Conservation (phyloP, 768 basidiomycete species). For the Rhodocollybia butyracea region DNA sequence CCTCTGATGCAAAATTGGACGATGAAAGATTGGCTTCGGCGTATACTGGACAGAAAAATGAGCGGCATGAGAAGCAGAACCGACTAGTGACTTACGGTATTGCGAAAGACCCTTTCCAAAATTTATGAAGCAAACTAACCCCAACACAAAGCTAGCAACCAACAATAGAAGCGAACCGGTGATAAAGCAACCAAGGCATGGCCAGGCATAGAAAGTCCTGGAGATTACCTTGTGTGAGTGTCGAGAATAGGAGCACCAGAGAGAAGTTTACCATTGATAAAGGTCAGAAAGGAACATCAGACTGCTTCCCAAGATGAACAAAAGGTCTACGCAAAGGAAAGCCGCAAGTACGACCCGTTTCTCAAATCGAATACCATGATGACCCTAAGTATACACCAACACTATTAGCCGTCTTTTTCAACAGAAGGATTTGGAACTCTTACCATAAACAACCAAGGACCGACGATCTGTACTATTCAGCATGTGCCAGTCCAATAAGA, state of each 20-base stretch:
- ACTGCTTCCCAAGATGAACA: conserved; percentile 35
- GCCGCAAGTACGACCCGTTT: conserved; percentile 33
- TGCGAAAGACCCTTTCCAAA: conserved; percentile 54
- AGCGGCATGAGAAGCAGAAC: neutral
- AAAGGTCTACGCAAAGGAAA: conserved; percentile 40
- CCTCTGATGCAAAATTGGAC: conserved; percentile 16
- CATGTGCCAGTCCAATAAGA: neutral
- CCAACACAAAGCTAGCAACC: conserved; percentile 38
- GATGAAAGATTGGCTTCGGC: conserved; percentile 18
- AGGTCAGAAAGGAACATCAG: conserved; percentile 35
- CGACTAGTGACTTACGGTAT: conserved; percentile 40
- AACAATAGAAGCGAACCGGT: conserved; percentile 18
- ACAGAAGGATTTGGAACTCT: conserved; percentile 7
- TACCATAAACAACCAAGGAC: conserved; percentile 55
- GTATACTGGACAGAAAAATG: conserved; percentile 10
- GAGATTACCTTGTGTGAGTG: neutral
- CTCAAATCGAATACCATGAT: conserved; percentile 48
- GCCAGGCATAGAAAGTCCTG: conserved; percentile 20
- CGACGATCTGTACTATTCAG: conserved; percentile 32
- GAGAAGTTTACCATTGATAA: conserved; percentile 1
- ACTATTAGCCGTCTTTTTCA: neutral
- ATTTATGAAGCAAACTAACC: conserved; percentile 45
- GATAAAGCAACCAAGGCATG: conserved; percentile 28
- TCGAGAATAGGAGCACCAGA: conserved; percentile 3
- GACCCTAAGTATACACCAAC: conserved; percentile 46